Conservation (phyloP, 2,329 filamentous ascomycete genomes). For the Colletotrichum limetticola region DNA sequence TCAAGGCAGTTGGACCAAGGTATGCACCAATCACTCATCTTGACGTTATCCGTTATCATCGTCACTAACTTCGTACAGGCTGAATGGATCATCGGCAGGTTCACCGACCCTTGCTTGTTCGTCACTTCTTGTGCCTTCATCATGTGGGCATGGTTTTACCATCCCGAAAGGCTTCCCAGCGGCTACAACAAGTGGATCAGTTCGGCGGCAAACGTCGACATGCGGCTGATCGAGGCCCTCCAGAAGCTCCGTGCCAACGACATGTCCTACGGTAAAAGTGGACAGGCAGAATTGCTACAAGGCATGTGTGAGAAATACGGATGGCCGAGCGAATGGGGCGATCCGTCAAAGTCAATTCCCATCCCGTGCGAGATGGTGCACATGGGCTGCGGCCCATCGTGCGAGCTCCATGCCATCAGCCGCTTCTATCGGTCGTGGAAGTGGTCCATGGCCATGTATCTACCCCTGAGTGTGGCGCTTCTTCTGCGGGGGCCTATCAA, state of each 20-base stretch:
- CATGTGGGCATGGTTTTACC: constrained; percentile 93
- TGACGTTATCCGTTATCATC: not conserved
- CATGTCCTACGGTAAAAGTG: constrained; percentile 79
- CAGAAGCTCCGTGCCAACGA: constrained; percentile 71
- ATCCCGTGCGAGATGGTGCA: constrained; percentile 88
- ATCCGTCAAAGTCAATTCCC: constrained; percentile 75
- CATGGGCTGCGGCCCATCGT: constrained; percentile 78
- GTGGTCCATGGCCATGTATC: constrained; percentile 80
- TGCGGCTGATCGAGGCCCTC: constrained; percentile 78
- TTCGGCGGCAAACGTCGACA: constrained; percentile 79
- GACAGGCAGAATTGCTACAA: constrained; percentile 73
- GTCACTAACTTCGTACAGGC: constrained; percentile 41
- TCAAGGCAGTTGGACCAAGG: constrained; percentile 58
- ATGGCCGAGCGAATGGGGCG: constrained; percentile 76
- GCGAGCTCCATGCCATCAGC: constrained; percentile 77
- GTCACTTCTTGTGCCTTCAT: constrained; percentile 77
- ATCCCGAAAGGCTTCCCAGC: constrained; percentile 74
- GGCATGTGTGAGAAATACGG: constrained; percentile 78
- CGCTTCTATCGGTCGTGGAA: constrained; percentile 77
- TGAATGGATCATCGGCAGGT: constrained; percentile 52
- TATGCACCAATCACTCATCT: constrained; percentile 40
- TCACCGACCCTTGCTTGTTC: constrained; percentile 78
- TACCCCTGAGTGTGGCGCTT: constrained; percentile 78
- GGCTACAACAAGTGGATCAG: constrained; percentile 87
- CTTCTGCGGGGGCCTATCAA: constrained; percentile 62